Evolutionary conservation across 139 green algal species (phyloP), one percentile per base, ranked within the genome.

Genomic region (Microglena sp.): DNA sequence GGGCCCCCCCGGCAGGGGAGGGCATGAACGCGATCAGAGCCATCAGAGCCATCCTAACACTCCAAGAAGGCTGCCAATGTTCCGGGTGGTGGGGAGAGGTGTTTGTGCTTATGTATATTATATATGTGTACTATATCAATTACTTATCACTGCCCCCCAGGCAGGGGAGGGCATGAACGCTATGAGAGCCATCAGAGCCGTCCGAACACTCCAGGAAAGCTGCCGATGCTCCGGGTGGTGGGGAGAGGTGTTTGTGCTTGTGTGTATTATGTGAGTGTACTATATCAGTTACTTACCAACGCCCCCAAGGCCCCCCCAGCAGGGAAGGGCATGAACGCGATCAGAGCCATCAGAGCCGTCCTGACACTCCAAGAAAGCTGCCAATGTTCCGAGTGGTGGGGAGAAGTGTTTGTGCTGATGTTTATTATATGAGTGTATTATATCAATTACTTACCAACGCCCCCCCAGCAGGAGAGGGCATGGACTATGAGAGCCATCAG

Each of bases 141-240:
- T n/a, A n/a, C n/a, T n/a, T n/a, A n/a, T n/a, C n/a, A n/a, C n/a
- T n/a, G n/a, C n/a, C n/a, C n/a, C n/a, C n/a, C n/a, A n/a, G n/a
- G n/a, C n/a, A n/a, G n/a, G 87, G 3, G 90, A 92, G 5, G 88
- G 85, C 80, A 99, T 90, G 83, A 99, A 99, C 1, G 92, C 90
- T 8, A 94, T 85, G 3, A 99, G 76, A 1, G 94, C 94, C 7
- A 82, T 86, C 8, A 99, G 80, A 0, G 94, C 94, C 4, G 86
- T 97, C 29, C 94, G 80, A 46, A 99, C 85, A 40, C 80, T 89
- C 94, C 94, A 99, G 0, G 86, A 95, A 1, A 94, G 94, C 81
- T 98, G 93, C 94, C 94, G 98, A 62, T 93, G 85, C 80, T 99
- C 94, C 5, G 94, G 94, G 71, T n/a, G n/a, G n/a, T n/a, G n/a